phyloP scores from a whole-genome alignment of 148 eudicot species.

The Chenopodium berlandieri region DNA sequence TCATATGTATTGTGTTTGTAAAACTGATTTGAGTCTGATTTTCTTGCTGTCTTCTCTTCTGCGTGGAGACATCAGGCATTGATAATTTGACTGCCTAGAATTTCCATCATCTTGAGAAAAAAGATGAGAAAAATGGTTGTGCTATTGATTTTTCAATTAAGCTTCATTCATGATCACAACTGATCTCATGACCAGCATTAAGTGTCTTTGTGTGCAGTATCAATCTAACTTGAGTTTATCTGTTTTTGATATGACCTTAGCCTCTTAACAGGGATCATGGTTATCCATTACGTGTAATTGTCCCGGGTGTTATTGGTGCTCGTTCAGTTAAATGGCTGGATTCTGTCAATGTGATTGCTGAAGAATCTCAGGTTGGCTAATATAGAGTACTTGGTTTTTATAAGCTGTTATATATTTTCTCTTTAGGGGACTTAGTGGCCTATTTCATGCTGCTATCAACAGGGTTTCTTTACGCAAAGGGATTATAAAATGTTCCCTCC shows the following conservation, averaged over 20 bases:
- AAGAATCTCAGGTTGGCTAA: slow-evolving; percentile 77
- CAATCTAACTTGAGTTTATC: slow-evolving; percentile 8
- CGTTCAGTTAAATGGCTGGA: slow-evolving; percentile 98
- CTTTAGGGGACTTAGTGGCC: background rate
- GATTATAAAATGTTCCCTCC: slow-evolving; percentile 98
- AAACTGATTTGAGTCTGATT: background rate
- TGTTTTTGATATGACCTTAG: slow-evolving; percentile 38
- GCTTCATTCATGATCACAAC: background rate
- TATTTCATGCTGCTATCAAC: slow-evolving; percentile 22
- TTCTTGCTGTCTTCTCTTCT: background rate
- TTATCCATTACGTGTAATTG: slow-evolving; percentile 84
- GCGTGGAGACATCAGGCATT: background rate
- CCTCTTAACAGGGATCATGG: slow-evolving; percentile 95
- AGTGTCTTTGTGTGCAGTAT: slow-evolving; percentile 2
- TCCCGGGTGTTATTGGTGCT: slow-evolving; percentile 98
- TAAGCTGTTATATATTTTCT: background rate
- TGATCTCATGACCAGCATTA: slow-evolving; percentile 2
- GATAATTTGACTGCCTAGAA: background rate
- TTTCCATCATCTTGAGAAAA: background rate
- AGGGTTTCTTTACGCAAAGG: slow-evolving; percentile 97
- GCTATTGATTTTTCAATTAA: background rate
- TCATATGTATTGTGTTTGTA: background rate
- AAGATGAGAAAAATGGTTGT: background rate
- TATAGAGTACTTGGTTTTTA: background rate
- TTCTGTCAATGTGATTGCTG: slow-evolving; percentile 69